Evolutionary conservation across 2,329 filamentous ascomycete species (phyloP), one percentile per base, ranked within the genome.

Genomic region (Zymoseptoria brevis): DNA sequence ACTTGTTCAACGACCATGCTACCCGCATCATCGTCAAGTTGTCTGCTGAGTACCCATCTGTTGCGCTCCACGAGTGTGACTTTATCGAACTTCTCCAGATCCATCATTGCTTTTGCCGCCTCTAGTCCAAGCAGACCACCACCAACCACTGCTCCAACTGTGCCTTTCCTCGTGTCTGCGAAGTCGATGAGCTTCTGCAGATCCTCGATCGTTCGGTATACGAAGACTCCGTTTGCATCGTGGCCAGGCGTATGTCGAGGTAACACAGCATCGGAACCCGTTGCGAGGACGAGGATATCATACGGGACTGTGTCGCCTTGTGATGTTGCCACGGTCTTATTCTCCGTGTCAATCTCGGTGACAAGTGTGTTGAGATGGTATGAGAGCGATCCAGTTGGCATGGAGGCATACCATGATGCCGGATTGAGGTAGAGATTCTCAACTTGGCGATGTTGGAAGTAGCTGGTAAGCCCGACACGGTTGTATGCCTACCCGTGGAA

Each of bases 361-460:
- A 90, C 88, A 54, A 81, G 77, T 4, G 87, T 89, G 73, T 90
- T 91, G 69, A 93, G 75, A 62, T 90, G 87, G 71, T 88, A 90
- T 65, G 81, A 85, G 30, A 96, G 77, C 3, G 87, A 83, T 22
- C 85, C 85, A 65, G 87, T 81, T 19, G 84, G 80, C 68, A 87
- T 82, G 26, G 82, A 81, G 21, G 82, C 77, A 68, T 92, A 92
- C 87, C 91, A 96, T 80, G 90, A 86, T 66, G 83, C 79, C 0
- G 90, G 87, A 67, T 96, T 95, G 30, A 96, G 79, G 71, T 95
- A 96, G n/a, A 96, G 74, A 65, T 91, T 89, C 74, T 96, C 89
- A 49, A 94, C 87, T 66, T 87, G 83, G 56, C 90, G 83, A 75
- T 96, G 90, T 66, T 90, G 86, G 71, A 96, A 96, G 78, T 92